Base-by-base conservation (phyloP, 257 asterid species). In the Datura wrightii region DNA sequence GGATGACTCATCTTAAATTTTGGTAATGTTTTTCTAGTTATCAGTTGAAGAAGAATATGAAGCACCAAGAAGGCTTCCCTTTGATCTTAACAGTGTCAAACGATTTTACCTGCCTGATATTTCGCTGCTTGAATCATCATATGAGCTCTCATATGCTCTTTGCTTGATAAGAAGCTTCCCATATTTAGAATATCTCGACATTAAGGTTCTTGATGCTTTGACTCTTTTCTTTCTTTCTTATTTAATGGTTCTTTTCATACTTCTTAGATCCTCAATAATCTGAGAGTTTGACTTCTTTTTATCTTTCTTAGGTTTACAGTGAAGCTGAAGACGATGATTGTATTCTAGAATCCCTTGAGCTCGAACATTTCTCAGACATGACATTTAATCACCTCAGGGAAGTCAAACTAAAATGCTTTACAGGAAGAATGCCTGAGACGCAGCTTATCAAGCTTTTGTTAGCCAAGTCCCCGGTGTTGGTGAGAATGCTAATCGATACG, bases 131-230 rank as follows among this genome's bases (percentile, higher is more conserved):
- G 31, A 24, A 24, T 24, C 31, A 69, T 41, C 53, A 16, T 18
- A 69, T 41, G 18, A 7, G 34, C 31, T 69, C 31, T 69, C 79
- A 0, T 69, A 7, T 39, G 31, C 14, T 69, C 34, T 39, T 16
- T 16, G 79, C 53, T 39, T 69, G 15, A 41, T 69, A 16, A 69
- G 79, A 69, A 69, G 79, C 2, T 69, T 18, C 53, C 79, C 79
- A 18, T 16, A 16, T 41, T 41, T 69, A 69, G 79, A 69, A 16
- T 39, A 69, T 69, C 53, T 65, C 18, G 71, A 65, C 34, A 65
- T 65, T 34, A 3, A 65, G 71, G 71, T 65, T 34, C 41, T 31
- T 65, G 34, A 41, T 34, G 1, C 71, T 34, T 0, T 18, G 5
- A 0, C n/a, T 34, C 44, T 34, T 65, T 7, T 65, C 31, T 44